phyloP scores from a whole-genome alignment of 2,329 filamentous ascomycete genomes.

The Pestalotiopsis sp. region DNA sequence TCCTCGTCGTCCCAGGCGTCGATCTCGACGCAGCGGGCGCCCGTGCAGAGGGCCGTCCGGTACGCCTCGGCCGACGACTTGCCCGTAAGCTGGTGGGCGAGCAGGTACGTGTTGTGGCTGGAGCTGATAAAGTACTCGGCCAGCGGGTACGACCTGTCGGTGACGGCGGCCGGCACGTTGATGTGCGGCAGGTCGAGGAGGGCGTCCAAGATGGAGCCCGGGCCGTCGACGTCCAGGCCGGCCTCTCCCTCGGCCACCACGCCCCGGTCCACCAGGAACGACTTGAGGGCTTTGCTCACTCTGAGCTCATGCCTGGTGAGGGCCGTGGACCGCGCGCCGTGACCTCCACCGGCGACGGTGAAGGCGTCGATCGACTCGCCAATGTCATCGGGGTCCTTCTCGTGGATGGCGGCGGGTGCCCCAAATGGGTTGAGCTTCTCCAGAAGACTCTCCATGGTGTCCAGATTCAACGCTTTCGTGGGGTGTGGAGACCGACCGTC shows the following conservation, averaged over 20 bases:
- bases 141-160: constrained; percentile 59
- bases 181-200: constrained; percentile 60
- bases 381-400: constrained; percentile 48
- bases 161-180: constrained; percentile 52
- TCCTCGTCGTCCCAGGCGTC: constrained; percentile 70
- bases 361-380: constrained; percentile 51
- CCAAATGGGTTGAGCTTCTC: constrained; percentile 41
- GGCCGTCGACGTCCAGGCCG: constrained; percentile 42
- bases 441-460: constrained; percentile 24
- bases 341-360: constrained; percentile 61
- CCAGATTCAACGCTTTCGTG: background rate
- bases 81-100: constrained; percentile 69
- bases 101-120: constrained; percentile 72
- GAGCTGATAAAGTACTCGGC: constrained; percentile 73
- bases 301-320: constrained; percentile 53
- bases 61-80: constrained; percentile 63
- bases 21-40: constrained; percentile 71
- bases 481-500: background rate
- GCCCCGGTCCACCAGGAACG: constrained; percentile 53
- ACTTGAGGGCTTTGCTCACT: constrained; percentile 58
- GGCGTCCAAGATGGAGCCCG: constrained; percentile 44
- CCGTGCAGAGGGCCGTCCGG: constrained; percentile 59
- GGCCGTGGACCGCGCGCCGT: constrained; percentile 46
- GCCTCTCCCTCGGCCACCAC: constrained; percentile 50
- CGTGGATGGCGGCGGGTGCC: constrained; percentile 17